A percentile compares a stretch with the other conserved stretches of the same genome.
These are phyloP conservation scores for Epichloe gansuensis DNA, from an alignment of 2,329 filamentous ascomycete species.

Conservation along the genomic window DNA sequence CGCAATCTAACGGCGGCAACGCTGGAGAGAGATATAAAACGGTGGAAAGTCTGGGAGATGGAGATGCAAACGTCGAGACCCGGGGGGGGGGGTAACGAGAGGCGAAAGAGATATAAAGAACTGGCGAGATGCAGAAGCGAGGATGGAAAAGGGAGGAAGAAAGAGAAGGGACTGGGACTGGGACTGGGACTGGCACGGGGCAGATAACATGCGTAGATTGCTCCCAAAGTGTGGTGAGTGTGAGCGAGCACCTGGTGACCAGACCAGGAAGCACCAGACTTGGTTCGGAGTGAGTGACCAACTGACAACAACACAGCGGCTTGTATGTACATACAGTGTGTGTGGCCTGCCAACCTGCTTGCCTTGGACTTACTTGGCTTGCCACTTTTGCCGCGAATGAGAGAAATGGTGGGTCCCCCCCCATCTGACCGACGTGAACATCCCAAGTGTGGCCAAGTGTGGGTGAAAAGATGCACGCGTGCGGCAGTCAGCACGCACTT, in stretches of 20 bases:
- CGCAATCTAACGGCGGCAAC: background rate
- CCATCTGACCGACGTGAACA: no score
- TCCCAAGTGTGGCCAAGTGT: no score
- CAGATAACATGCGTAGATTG: no score
- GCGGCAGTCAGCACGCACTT: background rate
- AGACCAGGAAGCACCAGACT: no score
- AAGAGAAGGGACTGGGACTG: background rate
- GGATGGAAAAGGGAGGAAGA: constrained; percentile 1
- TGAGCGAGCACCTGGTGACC: no score
- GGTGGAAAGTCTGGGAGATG: background rate
- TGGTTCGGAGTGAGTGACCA: no score
- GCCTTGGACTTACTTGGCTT: background rate
- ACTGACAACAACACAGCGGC: no score
- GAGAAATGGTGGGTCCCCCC: background rate
- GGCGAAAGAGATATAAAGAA: constrained; percentile 5
- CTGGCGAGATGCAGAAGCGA: constrained; percentile 3
- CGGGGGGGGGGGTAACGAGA: background rate
- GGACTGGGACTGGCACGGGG: background rate
- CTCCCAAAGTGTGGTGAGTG: no score
- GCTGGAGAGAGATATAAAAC: background rate
- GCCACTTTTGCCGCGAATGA: background rate
- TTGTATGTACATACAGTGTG: no score
- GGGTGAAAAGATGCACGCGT: background rate
- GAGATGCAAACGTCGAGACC: background rate
- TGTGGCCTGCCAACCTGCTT: no score